These are phyloP conservation scores for Dispira parvispora DNA, from an alignment of 192 early-diverging fungal genomes.

Conservation along the genomic window DNA sequence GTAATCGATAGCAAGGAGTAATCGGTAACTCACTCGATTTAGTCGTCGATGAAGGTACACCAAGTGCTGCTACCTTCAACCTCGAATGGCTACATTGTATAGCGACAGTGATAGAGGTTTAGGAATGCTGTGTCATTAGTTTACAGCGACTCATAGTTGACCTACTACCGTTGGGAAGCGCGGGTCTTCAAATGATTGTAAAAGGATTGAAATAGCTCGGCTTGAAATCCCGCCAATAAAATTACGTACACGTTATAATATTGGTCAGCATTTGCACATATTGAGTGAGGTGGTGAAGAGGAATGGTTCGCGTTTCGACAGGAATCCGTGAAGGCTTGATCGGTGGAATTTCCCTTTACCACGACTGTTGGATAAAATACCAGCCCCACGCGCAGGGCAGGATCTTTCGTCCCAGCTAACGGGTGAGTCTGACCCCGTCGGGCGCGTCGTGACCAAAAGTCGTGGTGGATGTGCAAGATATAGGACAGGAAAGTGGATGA, in stretches of 20 bases:
- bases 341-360: neutral
- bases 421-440: slow-evolving; percentile 14
- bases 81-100: neutral
- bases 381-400: neutral
- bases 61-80: too few relatives aligned
- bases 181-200: slow-evolving; percentile 15
- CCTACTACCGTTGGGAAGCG: neutral
- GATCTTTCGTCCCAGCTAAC: neutral
- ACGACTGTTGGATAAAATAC: neutral
- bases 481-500: too few relatives aligned
- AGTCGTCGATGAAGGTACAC: too few relatives aligned
- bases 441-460: neutral
- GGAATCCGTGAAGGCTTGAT: neutral
- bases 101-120: neutral
- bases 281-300: neutral
- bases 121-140: neutral
- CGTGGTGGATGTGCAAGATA: neutral
- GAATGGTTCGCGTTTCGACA: slow-evolving; percentile 19
- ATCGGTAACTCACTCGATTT: too few relatives aligned
- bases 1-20: slow-evolving; percentile 37
- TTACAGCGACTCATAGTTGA: neutral
- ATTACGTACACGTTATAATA: slow-evolving; percentile 9
- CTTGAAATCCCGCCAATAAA: slow-evolving; percentile 12
- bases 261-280: neutral
- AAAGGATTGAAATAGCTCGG: slow-evolving; percentile 17